Conservation (phyloP, 2,329 filamentous ascomycete genomes). For the Fusarium sp. region DNA sequence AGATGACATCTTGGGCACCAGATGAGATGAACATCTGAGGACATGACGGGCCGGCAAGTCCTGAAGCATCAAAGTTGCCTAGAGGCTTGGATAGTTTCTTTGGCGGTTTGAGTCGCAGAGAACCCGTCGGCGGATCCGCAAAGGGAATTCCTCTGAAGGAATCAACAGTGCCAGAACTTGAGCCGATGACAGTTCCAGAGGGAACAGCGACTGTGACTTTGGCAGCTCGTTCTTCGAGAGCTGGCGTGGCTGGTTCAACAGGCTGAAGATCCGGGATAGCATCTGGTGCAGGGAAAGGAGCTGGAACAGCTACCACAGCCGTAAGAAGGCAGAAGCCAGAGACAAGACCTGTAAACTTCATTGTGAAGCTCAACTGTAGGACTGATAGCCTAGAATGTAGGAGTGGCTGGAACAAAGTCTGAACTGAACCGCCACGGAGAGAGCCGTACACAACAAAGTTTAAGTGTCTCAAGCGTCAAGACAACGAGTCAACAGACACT, state of each 20-base stretch:
- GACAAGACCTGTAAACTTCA: slow-evolving; percentile 30
- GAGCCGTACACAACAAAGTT: background rate
- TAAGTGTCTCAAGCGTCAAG: background rate
- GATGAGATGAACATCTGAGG: slow-evolving; percentile 75
- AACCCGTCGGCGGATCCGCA: slow-evolving; percentile 73
- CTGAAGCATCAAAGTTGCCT: slow-evolving; percentile 69
- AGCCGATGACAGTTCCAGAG: slow-evolving; percentile 65
- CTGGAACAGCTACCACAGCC: slow-evolving; percentile 32
- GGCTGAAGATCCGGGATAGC: background rate
- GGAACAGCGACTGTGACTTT: slow-evolving; percentile 63
- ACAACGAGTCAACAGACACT: background rate
- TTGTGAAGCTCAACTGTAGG: background rate
- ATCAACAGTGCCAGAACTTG: slow-evolving; percentile 62
- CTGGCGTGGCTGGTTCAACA: slow-evolving; percentile 26
- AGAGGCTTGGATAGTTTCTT: slow-evolving; percentile 63
- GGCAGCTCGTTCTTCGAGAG: slow-evolving; percentile 54
- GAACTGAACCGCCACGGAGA: background rate
- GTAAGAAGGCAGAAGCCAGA: slow-evolving; percentile 27
- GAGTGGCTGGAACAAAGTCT: slow-evolving; percentile 2
- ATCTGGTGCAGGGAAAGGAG: slow-evolving; percentile 20
- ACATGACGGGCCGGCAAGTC: slow-evolving; percentile 65
- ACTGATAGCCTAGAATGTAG: background rate
- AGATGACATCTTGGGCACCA: slow-evolving; percentile 50
- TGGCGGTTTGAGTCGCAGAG: slow-evolving; percentile 75
- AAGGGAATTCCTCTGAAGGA: slow-evolving; percentile 80